These are phyloP conservation scores for Ophiostoma ips DNA, from an alignment of 2,329 filamentous ascomycete genomes.

Conservation along the genomic window DNA sequence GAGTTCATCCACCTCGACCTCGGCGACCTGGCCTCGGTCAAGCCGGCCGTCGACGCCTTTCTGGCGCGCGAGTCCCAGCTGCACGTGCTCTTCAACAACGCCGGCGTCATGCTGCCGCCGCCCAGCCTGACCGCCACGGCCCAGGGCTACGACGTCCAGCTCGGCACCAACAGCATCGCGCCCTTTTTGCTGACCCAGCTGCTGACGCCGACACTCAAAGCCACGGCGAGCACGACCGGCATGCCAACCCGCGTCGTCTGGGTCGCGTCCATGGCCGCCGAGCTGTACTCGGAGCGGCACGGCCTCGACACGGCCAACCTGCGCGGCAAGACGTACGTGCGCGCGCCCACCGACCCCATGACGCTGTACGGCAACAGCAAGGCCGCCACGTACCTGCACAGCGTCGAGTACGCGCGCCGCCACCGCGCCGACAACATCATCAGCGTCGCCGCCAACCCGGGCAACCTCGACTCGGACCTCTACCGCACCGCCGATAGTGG, in stretches of 20 bases:
- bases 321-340: slow-evolving; percentile 12
- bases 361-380: slow-evolving; percentile 17
- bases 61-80: slow-evolving; percentile 17
- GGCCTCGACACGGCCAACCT: slow-evolving; percentile 14
- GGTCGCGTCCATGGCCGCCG: slow-evolving; percentile 13
- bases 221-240: slow-evolving; percentile 10
- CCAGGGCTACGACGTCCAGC: slow-evolving; percentile 30
- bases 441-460: slow-evolving; percentile 17
- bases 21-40: slow-evolving; percentile 17
- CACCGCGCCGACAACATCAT: slow-evolving; percentile 15
- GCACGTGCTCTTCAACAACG: slow-evolving; percentile 28
- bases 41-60: slow-evolving; percentile 15
- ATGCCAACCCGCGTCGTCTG: slow-evolving; percentile 15
- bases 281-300: slow-evolving; percentile 1
- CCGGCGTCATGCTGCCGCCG: slow-evolving; percentile 23
- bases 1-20: slow-evolving; percentile 23
- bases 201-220: slow-evolving; percentile 14
- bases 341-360: background rate
- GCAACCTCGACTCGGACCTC: slow-evolving; percentile 17
- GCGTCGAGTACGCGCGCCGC: slow-evolving; percentile 15
- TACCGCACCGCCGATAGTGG: slow-evolving; percentile 11
- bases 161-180: slow-evolving; percentile 14
- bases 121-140: slow-evolving; percentile 18
- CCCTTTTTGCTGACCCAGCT: slow-evolving; percentile 16
- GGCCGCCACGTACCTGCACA: slow-evolving; percentile 15